Base-by-base conservation (phyloP, 2,329 filamentous ascomycete genomes). In the Drechmeria coniospora region DNA sequence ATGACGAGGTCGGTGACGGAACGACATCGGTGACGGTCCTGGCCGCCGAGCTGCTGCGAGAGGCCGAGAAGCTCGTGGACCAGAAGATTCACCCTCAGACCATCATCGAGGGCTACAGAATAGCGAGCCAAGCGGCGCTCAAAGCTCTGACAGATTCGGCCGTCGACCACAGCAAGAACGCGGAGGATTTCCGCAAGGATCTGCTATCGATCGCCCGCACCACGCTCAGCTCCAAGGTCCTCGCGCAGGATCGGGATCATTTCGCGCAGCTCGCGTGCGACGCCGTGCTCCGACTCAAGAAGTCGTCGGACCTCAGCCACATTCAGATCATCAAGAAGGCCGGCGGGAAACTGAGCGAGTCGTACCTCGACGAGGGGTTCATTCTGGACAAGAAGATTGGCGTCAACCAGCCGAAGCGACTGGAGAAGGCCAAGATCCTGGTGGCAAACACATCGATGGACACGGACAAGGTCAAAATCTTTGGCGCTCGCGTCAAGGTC, bases 271-370 rank as follows among this genome's bases (percentile, higher is more conserved):
- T 98, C 26, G 90, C 90, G 12, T 80, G 80, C 39, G 86, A 95
- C 43, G 90, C 90, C 21, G 81, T 98, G 4, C 65, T 95, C 33
- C 74, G 92, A 38, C 68, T 98, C 47, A 82, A 82, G 54, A 80
- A 80, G 32, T 92, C 84, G 2, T 83, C 81, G 32, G 90, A 98
- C 53, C 73, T 98, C 30, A 94, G 81, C 53, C 86, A 95, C 51
- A 98, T 98, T 40, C 90, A 98, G 57, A 86, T 98, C 48, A 98
- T 98, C 65, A 98, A 98, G 68, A 98, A 98, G 67, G 79, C 87
- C 3, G 90, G 90, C 43, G 90, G 90, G 44, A 98, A 95, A 67
- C 73, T 98, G 33, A 90, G 76, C 53, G 90, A 98, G 54, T 95
- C 87, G 9, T 98, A 98, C 57, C 68, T 98, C 23, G 90, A 98